Evolutionary conservation across 2,329 filamentous ascomycete genomes (phyloP), one percentile per base, ranked within the genome.

Genomic region (Paecilomyces sp.): DNA sequence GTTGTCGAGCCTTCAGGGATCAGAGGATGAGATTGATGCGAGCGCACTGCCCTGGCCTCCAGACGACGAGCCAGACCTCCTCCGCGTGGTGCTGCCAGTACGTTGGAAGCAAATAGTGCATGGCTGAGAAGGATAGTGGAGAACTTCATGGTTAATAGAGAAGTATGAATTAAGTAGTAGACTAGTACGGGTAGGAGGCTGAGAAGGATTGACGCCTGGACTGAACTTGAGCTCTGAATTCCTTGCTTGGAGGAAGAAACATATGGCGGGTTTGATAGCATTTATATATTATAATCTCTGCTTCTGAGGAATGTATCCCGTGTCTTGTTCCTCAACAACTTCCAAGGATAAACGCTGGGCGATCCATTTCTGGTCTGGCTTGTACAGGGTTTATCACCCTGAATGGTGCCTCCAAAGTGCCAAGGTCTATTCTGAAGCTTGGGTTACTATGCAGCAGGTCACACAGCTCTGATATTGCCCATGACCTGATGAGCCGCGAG

Each of bases 61-160:
- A 74, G 61, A 30, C 72, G 70, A 3, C 70, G 66, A 33, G 60
- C 62, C 1, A 74, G 64, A 3, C 69, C 67, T 57, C 61, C 55
- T 31, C 63, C 60, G n/a, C 65, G 62, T 18, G 72, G 71, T 9
- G 68, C 68, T 3, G 70, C 68, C 3, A 74, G 65, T 13, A 67
- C 65, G 24, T 62, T 63, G 34, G 64, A 59, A 6, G 67, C 67
- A 34, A 71, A 59, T 30, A 68, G 58, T 54, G 64, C 61, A 34
- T 66, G 62, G 22, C 66, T 60, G 13, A 74, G 24, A 22, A 66
- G 31, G 15, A 62, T 57, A 25, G 61, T 58, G 7, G 62, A 61
- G 61, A 72, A 57, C 61, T 71, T 74, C 72, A 75, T 74, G 3
- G 56, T 73, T 60, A 13, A 30, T 6, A 30, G 28, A 53, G 22